Base-by-base conservation (phyloP, 208 protist species). In the Herpetomonas samuelpessoai region DNA sequence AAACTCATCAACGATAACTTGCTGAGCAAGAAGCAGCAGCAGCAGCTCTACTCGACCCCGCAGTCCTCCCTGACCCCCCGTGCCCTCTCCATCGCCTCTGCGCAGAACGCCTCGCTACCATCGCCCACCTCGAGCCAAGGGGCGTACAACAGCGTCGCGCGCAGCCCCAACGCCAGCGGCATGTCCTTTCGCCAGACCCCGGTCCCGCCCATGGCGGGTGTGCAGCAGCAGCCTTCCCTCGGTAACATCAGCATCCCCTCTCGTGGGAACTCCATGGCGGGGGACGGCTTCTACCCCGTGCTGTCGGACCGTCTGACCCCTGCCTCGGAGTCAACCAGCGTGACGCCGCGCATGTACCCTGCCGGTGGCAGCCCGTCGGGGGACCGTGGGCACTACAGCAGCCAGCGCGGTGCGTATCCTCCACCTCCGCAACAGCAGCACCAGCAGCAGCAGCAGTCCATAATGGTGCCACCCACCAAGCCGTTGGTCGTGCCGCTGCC, bases 1-100 rank as follows among this genome's bases (percentile, higher is more conserved):
- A 74, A 67, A 38, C 31, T 69, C 21, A 68, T 60, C 47, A 58
- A 56, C 29, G 52, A 58, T 41, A 56, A 57, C 25, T 31, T 57
- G 24, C 51, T 64, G 51, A 57, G 53, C 1, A 62, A 64, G 62
- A 62, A 38, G 30, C 56, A 59, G 18, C 60, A 29, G 38, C 25
- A 53, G 48, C 27, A 59, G 49, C 2, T n/a, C 30, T 30, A 14
- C 24, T 10, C 18, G 21, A 22, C 47, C 21, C 14, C 22, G 24
- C 10, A 25, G 24, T 2, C 24, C 14, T 55, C n/a, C 2, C 46
- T 55, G 46, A 16, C 30, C 22, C 45, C 47, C 47, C 19, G 3
- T 19, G 47, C 24, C 47, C n/a, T 55, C 21, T 16, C 46, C 46
- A 26, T 26, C 19, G 46, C 22, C 29, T 24, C 30, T 14, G 58